Evolutionary conservation across 805 yeast species (phyloP).

Genomic region (Kodamaea neixiangensis): DNA sequence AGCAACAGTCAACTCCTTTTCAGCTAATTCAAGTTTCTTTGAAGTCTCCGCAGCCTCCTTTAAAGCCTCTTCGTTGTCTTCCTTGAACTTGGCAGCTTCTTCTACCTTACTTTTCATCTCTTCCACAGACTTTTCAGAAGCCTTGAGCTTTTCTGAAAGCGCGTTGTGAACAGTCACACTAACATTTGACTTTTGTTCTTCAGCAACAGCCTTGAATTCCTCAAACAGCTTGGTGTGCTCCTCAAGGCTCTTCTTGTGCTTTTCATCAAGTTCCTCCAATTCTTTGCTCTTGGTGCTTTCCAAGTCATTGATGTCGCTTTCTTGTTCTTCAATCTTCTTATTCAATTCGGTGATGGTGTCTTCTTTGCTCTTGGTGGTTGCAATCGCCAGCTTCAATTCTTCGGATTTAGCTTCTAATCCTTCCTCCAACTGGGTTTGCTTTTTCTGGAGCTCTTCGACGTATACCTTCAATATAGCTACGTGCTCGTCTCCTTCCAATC

Average conservation of each 20-base stretch:
- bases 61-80: neutral
- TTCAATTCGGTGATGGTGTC: neutral
- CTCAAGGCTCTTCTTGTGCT: neutral
- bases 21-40: neutral
- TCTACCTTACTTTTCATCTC: neutral
- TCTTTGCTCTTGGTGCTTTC: neutral
- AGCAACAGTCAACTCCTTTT: neutral
- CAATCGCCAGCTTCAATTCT: neutral
- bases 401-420: neutral
- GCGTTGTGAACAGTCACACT: neutral
- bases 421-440: neutral
- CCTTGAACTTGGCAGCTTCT: conserved; percentile 1
- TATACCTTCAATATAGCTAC: neutral
- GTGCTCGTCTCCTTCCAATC: neutral
- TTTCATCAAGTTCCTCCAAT: neutral
- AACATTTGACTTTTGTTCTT: neutral
- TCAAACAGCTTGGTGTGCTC: neutral
- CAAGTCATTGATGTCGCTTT: conserved; percentile 1
- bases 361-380: neutral
- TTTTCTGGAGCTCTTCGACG: neutral
- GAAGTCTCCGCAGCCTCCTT: neutral
- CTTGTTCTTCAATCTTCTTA: neutral
- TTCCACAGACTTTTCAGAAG: neutral
- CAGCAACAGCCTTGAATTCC: neutral
- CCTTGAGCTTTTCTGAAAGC: neutral